Percentiles rank a stretch among this genome's conserved stretches.
These are phyloP conservation scores for Gentiana straminea DNA, from an alignment of 257 asterid species.

Conservation along the genomic window DNA sequence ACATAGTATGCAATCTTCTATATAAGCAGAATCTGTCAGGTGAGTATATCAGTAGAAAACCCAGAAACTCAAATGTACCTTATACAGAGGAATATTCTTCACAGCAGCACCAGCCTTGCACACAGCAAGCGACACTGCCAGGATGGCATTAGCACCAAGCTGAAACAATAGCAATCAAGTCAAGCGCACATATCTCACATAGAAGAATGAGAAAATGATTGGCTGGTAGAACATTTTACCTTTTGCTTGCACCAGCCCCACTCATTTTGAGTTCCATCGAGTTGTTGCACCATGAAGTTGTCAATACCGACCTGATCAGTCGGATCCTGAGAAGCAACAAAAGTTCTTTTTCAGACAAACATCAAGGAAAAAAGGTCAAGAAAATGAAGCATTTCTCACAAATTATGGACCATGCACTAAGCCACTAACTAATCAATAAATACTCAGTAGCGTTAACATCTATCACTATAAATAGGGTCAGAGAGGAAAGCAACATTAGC, in stretches of 20 bases:
- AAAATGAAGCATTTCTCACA: too few species aligned
- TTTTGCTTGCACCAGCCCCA: slow-evolving; percentile 99
- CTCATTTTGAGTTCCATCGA: slow-evolving; percentile 94
- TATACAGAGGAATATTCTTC: slow-evolving; percentile 66
- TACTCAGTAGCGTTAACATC: background rate
- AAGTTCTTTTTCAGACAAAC: slow-evolving; percentile 2
- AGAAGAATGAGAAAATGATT: background rate
- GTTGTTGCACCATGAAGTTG: slow-evolving; percentile 88
- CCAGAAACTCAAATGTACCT: slow-evolving; percentile 30
- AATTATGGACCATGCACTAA: background rate
- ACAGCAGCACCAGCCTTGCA: slow-evolving; percentile 94
- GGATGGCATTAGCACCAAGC: slow-evolving; percentile 98
- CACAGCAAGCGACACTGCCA: slow-evolving; percentile 91
- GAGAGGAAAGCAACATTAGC: background rate
- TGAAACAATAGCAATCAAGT: slow-evolving; percentile 18
- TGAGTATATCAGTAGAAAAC: background rate
- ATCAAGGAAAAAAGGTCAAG: background rate
- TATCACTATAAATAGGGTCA: background rate
- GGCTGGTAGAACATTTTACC: slow-evolving; percentile 30
- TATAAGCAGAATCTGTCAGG: background rate
- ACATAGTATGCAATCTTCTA: too few species aligned
- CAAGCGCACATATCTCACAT: background rate
- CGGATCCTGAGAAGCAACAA: slow-evolving; percentile 46
- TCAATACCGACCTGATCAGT: slow-evolving; percentile 83
- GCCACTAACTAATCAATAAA: background rate